These are phyloP conservation scores for Linanthus parryae DNA, from an alignment of 148 eudicot genomes.

Conservation along the genomic window DNA sequence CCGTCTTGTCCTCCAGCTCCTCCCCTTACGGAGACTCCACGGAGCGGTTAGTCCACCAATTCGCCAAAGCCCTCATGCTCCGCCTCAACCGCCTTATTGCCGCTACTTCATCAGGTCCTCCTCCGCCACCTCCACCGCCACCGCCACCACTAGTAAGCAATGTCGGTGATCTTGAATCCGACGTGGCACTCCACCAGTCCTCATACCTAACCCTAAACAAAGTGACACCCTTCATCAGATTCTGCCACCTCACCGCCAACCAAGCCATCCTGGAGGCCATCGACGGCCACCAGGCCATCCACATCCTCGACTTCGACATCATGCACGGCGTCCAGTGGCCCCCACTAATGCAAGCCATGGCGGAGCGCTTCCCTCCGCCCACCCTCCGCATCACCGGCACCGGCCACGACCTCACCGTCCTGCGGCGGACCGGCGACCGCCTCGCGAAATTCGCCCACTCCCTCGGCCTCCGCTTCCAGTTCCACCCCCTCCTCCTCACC, in stretches of 20 bases:
- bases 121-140: not conserved
- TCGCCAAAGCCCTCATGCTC: constrained; percentile 53
- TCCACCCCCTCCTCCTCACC: constrained; percentile 37
- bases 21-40: constrained; percentile 68
- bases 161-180: not conserved
- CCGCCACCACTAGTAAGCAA: not conserved
- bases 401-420: constrained; percentile 33
- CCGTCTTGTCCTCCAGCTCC: constrained; percentile 45
- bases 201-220: constrained; percentile 68
- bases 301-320: constrained; percentile 76
- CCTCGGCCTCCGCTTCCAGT: constrained; percentile 54
- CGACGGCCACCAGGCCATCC: constrained; percentile 40
- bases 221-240: constrained; percentile 73
- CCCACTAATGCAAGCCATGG: constrained; percentile 67
- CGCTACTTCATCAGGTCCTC: not conserved
- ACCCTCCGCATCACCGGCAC: constrained; percentile 62
- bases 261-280: constrained; percentile 85
- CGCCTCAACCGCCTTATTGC: constrained; percentile 32
- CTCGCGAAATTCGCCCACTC: constrained; percentile 61
- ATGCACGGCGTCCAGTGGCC: constrained; percentile 98
- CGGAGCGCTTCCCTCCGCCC: constrained; percentile 51
- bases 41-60: constrained; percentile 49
- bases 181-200: constrained; percentile 25
- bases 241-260: constrained; percentile 81
- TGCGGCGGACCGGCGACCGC: constrained; percentile 65